Conservation (phyloP, 2,329 filamentous ascomycete species). For the Penicillium sp. region DNA sequence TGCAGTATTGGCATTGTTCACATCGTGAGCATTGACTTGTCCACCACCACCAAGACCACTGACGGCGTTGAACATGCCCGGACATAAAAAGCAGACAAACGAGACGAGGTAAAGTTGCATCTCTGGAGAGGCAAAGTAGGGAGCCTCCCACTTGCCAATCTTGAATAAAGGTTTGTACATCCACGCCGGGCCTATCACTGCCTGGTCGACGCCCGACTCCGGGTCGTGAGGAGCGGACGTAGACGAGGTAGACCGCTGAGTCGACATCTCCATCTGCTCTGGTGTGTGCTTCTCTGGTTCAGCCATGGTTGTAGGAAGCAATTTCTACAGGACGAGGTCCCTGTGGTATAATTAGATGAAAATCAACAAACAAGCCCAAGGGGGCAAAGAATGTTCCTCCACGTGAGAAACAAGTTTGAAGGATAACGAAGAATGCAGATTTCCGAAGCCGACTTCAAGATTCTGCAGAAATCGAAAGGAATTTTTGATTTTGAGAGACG, state of each 20-base stretch:
- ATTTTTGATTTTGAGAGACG: neutral
- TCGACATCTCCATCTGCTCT: slow-evolving; percentile 10
- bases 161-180: slow-evolving; percentile 60
- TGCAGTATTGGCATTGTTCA: slow-evolving; percentile 66
- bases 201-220: slow-evolving; percentile 21
- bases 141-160: slow-evolving; percentile 52
- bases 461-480: neutral
- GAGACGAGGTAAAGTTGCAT: slow-evolving; percentile 68
- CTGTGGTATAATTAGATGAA: too few relatives aligned
- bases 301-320: slow-evolving; percentile 13
- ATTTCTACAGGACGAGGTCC: neutral
- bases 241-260: slow-evolving; percentile 32
- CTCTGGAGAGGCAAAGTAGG: slow-evolving; percentile 70
- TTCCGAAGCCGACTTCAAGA: neutral
- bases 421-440: slow-evolving; percentile 5
- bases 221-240: slow-evolving; percentile 20
- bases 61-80: slow-evolving; percentile 69
- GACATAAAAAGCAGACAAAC: slow-evolving; percentile 67
- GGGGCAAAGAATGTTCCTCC: slow-evolving; percentile 5
- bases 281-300: slow-evolving; percentile 14
- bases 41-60: slow-evolving; percentile 63
- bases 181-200: slow-evolving; percentile 50
- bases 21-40: slow-evolving; percentile 54
- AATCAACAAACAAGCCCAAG: slow-evolving; percentile 8
- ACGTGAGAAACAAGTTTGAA: slow-evolving; percentile 6